Conservation (phyloP, 768 basidiomycete genomes). For the Xanthoconium stramineum region DNA sequence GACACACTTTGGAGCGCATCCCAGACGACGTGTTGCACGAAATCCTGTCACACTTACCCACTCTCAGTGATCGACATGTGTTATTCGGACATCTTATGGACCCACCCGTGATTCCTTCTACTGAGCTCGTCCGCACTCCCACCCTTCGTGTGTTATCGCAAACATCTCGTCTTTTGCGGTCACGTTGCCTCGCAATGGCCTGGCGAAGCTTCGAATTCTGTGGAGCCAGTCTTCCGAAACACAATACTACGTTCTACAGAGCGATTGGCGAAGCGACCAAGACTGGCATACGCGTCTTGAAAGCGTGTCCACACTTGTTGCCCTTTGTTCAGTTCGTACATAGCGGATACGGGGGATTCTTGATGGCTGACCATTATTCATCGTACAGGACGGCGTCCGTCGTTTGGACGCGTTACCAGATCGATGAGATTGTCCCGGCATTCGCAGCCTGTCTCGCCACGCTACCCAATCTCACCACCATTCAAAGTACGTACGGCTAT, state of each 20-base stretch:
- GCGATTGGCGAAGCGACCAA: background rate
- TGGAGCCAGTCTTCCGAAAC: background rate
- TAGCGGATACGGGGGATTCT: no score
- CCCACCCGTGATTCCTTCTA: no score
- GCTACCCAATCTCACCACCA: slow-evolving; percentile 5
- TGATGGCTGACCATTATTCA: background rate
- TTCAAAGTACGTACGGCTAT: slow-evolving; percentile 5
- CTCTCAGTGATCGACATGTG: no score
- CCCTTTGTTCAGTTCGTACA: slow-evolving; percentile 5
- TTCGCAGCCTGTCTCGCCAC: slow-evolving; percentile 6
- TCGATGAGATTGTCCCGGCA: background rate
- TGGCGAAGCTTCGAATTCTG: slow-evolving; percentile 11
- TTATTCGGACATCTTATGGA: no score
- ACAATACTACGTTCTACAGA: background rate
- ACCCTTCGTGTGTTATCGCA: slow-evolving; percentile 5
- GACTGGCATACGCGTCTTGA: background rate
- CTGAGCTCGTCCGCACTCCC: background rate
- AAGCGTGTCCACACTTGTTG: slow-evolving; percentile 1
- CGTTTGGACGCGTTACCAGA: background rate
- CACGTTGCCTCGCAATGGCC: background rate
- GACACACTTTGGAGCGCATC: no score
- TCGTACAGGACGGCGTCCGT: slow-evolving; percentile 1
- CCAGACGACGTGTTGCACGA: no score
- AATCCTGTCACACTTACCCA: no score
- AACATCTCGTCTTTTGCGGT: slow-evolving; percentile 7